A percentile compares a stretch with the other conserved stretches of the same genome.
phyloP scores from a whole-genome alignment of 75 land plant genomes.

The Pinus taeda region DNA sequence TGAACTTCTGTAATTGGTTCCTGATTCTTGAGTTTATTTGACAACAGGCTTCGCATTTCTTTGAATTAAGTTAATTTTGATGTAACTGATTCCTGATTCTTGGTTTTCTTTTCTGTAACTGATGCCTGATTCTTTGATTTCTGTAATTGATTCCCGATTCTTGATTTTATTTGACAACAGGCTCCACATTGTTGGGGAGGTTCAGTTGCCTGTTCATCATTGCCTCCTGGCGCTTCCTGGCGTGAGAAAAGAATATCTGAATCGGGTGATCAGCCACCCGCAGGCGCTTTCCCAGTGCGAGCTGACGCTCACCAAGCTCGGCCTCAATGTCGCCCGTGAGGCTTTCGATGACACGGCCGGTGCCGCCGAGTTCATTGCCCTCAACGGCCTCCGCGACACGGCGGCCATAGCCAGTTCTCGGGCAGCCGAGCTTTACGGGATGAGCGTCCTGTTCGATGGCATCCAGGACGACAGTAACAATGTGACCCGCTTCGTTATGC shows the following conservation, averaged over 20 bases:
- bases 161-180: background rate
- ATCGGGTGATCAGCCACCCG: conserved; percentile 63
- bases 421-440: conserved; percentile 47
- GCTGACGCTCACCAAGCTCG: conserved; percentile 39
- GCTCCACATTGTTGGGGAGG: conserved; percentile 81
- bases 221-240: conserved; percentile 76
- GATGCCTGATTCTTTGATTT: no score
- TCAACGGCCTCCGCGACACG: conserved; percentile 35
- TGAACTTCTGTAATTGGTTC: no score
- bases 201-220: conserved; percentile 71
- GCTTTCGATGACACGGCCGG: conserved; percentile 80
- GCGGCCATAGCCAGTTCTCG: conserved; percentile 38
- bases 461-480: conserved; percentile 42
- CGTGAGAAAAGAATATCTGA: conserved; percentile 47
- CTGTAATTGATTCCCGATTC: no score
- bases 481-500: conserved; percentile 47
- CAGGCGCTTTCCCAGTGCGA: conserved; percentile 75
- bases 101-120: no score
- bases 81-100: no score
- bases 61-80: no score
- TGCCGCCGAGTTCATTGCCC: conserved; percentile 54
- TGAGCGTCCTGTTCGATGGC: conserved; percentile 40
- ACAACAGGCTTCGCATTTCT: conserved; percentile 45
- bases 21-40: no score
- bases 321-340: conserved; percentile 54